phyloP scores from a whole-genome alignment of 2,329 filamentous ascomycete species.

The Huntiella decipiens region DNA sequence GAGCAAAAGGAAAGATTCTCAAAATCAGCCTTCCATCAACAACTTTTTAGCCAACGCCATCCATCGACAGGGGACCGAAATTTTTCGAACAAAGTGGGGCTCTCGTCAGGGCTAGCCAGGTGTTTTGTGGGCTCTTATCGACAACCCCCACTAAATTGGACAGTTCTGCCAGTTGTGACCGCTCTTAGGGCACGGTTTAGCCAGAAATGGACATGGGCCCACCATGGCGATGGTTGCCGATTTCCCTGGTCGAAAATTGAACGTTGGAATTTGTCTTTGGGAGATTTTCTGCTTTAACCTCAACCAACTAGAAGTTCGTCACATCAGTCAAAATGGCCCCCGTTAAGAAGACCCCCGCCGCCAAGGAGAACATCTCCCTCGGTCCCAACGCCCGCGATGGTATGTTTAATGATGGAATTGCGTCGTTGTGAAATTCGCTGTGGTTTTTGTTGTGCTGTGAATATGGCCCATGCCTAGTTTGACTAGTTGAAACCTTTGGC shows the following conservation, averaged over 20 bases:
- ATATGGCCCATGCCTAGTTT: too few species aligned
- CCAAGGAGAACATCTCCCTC: slow-evolving; percentile 95
- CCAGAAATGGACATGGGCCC: slow-evolving; percentile 3
- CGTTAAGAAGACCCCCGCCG: slow-evolving; percentile 70
- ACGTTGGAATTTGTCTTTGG: slow-evolving; percentile 3
- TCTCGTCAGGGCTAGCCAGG: slow-evolving; percentile 7
- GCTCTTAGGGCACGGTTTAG: slow-evolving; percentile 14
- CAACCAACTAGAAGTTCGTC: slow-evolving; percentile 12
- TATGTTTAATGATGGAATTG: slow-evolving; percentile 25
- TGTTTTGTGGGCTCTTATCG: slow-evolving; percentile 9
- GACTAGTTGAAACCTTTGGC: too few species aligned
- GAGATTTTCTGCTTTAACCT: slow-evolving; percentile 11
- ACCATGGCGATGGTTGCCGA: slow-evolving; percentile 1
- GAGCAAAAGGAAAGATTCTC: slow-evolving; percentile 6
- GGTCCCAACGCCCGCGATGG: slow-evolving; percentile 94
- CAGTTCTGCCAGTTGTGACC: slow-evolving; percentile 22
- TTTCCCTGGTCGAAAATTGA: slow-evolving; percentile 8
- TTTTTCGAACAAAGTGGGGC: slow-evolving; percentile 5
- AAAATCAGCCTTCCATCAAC: slow-evolving; percentile 3
- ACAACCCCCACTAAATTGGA: slow-evolving; percentile 6
- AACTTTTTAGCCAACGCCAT: background rate
- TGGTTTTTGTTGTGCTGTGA: background rate
- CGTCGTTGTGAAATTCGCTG: too few species aligned
- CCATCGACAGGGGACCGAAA: background rate
- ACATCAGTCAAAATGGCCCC: slow-evolving; percentile 59